Conservation (phyloP, 2,329 filamentous ascomycete genomes). For the Fusarium phyllophilum region DNA sequence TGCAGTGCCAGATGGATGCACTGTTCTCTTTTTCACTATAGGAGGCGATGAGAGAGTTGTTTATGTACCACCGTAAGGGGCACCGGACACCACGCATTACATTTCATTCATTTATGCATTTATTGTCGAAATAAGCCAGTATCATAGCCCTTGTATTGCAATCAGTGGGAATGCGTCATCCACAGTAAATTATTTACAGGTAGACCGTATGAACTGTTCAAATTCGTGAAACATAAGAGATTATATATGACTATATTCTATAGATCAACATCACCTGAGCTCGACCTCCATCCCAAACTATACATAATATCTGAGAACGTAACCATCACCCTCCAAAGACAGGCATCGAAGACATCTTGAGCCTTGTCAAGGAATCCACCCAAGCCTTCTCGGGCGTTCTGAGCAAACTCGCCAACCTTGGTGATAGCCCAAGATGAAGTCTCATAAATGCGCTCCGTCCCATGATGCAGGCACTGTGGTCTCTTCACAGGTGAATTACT, state of each 20-base stretch:
- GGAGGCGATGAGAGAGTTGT: not conserved
- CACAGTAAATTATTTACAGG: not conserved
- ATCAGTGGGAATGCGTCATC: fast-evolving
- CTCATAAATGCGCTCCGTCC: not conserved
- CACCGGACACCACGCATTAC: not conserved
- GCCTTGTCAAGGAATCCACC: not conserved
- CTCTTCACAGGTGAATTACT: not conserved
- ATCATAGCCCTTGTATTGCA: not conserved
- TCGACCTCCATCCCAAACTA: not conserved
- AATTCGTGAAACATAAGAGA: not conserved
- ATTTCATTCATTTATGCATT: not conserved
- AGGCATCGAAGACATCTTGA: not conserved
- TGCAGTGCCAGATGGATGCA: not conserved
- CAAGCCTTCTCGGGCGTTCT: not conserved
- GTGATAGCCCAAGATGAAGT: not conserved
- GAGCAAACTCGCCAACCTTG: not conserved
- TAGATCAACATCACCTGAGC: not conserved
- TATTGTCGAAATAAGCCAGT: not conserved
- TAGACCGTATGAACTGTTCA: no score
- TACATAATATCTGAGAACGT: not conserved
- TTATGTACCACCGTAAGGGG: not conserved
- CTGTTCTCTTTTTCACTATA: not conserved
- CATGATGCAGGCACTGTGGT: not conserved
- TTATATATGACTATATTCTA: not conserved
- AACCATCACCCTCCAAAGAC: slow-evolving; percentile 13